phyloP scores from a whole-genome alignment of 1,284 basidiomycete genomes.

The Irpex rosettiformis region DNA sequence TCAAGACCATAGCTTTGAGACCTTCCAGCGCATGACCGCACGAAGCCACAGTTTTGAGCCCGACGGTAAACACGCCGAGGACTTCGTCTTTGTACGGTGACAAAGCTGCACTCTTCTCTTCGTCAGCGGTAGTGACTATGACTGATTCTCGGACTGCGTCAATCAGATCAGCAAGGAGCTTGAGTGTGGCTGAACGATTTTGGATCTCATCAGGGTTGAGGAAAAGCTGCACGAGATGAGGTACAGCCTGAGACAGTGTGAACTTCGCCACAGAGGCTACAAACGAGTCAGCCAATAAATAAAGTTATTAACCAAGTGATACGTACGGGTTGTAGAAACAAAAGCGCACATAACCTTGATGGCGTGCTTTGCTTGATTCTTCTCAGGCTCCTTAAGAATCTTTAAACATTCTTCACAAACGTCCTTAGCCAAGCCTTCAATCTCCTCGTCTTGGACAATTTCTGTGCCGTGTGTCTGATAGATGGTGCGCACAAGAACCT shows the following conservation, averaged over 20 bases:
- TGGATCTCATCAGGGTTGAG: conserved; percentile 73
- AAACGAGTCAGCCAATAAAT: conserved; percentile 2
- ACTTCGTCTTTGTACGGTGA: conserved; percentile 74
- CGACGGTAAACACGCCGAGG: conserved; percentile 61
- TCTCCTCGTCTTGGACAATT: conserved; percentile 34
- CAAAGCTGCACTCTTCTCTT: conserved; percentile 19
- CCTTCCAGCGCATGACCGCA: conserved; percentile 60
- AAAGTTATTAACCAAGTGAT: conserved; percentile 5
- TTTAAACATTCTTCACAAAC: conserved; percentile 79
- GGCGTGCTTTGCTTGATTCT: conserved; percentile 83
- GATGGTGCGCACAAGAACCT: conserved; percentile 70
- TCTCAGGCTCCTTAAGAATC: conserved; percentile 85
- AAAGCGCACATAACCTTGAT: conserved; percentile 79
- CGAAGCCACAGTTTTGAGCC: conserved; percentile 53
- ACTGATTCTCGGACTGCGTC: conserved; percentile 46
- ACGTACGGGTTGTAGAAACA: conserved; percentile 72
- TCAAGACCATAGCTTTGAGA: conserved; percentile 61
- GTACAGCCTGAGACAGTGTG: conserved; percentile 63
- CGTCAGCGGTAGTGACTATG: conserved; percentile 12
- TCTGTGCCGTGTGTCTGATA: conserved; percentile 43
- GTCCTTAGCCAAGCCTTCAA: conserved; percentile 64
- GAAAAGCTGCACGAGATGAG: conserved; percentile 76
- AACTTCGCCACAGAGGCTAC: conserved; percentile 75
- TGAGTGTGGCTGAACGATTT: conserved; percentile 70
- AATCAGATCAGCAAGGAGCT: conserved; percentile 58